phyloP scores from a whole-genome alignment of 2,329 filamentous ascomycete genomes.

The Ceratocystis alfenasii region DNA sequence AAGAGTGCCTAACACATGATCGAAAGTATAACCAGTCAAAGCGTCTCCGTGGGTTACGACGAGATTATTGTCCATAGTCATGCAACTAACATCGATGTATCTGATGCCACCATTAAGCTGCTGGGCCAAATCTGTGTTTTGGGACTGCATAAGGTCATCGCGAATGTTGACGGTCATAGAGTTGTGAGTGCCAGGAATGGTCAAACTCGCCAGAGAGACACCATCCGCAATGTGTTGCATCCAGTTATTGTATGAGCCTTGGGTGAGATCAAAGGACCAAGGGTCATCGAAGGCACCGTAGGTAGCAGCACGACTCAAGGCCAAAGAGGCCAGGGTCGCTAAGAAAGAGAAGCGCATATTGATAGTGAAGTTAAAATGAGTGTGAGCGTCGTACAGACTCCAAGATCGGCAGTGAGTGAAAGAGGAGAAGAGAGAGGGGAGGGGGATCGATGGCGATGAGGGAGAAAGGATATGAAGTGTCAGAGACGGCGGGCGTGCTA shows the following conservation, averaged over 20 bases:
- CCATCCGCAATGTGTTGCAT: neutral
- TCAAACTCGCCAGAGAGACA: neutral
- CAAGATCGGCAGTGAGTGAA: no score
- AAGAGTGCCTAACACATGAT: neutral
- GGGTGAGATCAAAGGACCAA: no score
- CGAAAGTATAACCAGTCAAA: neutral
- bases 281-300: no score
- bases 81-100: neutral
- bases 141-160: neutral
- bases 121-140: neutral
- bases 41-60: neutral
- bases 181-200: neutral
- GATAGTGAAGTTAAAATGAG: no score
- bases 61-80: accelerated
- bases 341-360: no score
- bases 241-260: neutral
- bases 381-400: no score
- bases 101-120: neutral
- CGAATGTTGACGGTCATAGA: neutral
- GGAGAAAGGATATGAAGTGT: no score
- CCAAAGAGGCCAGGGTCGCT: no score
- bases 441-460: no score
- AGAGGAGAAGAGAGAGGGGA: no score
- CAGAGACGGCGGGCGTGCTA: no score
- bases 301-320: no score